Percentiles rank a stretch among this genome's conserved stretches.
Conservation (phyloP, 2,329 filamentous ascomycete genomes). For the Aspergillus ibericus region DNA sequence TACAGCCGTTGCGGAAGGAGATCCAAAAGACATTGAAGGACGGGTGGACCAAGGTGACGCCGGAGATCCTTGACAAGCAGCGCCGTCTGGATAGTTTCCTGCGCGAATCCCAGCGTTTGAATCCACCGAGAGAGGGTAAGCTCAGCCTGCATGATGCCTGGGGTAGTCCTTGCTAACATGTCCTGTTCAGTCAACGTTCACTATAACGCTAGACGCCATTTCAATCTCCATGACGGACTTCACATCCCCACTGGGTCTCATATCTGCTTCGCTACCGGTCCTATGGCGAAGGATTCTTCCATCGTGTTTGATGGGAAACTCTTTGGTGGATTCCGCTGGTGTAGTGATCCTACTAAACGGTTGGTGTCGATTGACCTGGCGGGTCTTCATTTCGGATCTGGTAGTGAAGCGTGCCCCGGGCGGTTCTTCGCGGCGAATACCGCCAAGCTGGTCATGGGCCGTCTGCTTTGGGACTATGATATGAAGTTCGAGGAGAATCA, state of each 20-base stretch:
- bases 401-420: slow-evolving; percentile 31
- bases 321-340: slow-evolving; percentile 26
- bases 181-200: no score
- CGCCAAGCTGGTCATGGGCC: slow-evolving; percentile 30
- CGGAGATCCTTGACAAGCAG: not conserved
- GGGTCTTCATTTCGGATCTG: slow-evolving; percentile 28
- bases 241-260: slow-evolving; percentile 11
- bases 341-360: not conserved
- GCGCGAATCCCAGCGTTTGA: slow-evolving; percentile 14
- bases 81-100: slow-evolving; percentile 12
- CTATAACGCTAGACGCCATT: no score
- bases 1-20: not conserved
- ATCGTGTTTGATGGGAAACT: slow-evolving; percentile 14
- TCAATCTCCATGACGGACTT: slow-evolving; percentile 4
- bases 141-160: no score
- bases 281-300: slow-evolving; percentile 15
- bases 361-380: no score
- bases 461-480: slow-evolving; percentile 30
- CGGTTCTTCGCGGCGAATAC: slow-evolving; percentile 30
- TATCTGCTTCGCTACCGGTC: slow-evolving; percentile 7
- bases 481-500: slow-evolving; percentile 17
- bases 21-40: not conserved
- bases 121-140: slow-evolving; percentile 3
- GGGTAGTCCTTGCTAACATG: no score
- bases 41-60: not conserved